These are phyloP conservation scores for Coemansia sp. DNA, from an alignment of 192 early-diverging fungal genomes.

Conservation along the genomic window DNA sequence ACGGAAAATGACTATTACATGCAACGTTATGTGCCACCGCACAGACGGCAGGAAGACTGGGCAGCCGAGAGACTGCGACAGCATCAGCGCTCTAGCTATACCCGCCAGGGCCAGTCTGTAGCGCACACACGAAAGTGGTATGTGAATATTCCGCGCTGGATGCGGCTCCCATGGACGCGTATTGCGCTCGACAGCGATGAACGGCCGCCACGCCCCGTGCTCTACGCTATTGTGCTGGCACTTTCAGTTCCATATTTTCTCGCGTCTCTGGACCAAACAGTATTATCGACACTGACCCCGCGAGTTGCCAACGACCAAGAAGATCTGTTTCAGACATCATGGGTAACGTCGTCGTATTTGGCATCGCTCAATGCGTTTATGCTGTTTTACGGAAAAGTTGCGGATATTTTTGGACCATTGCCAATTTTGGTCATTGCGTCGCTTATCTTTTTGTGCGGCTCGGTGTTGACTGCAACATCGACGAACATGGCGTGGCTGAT, in stretches of 20 bases:
- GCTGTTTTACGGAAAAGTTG: conserved; percentile 67
- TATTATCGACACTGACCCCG: conserved; percentile 66
- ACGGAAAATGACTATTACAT: conserved; percentile 9
- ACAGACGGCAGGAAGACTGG: conserved; percentile 8
- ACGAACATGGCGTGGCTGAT: conserved; percentile 55
- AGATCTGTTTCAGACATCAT: conserved; percentile 59
- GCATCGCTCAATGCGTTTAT: conserved; percentile 60
- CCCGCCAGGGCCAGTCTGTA: neutral
- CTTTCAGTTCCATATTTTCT: conserved; percentile 58
- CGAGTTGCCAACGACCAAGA: conserved; percentile 61
- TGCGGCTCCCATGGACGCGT: conserved; percentile 45
- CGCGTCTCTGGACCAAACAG: conserved; percentile 68
- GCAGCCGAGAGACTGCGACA: conserved; percentile 12
- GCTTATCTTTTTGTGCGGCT: conserved; percentile 59
- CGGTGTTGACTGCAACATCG: conserved; percentile 57
- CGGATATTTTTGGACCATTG: conserved; percentile 70
- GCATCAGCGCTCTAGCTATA: conserved; percentile 4
- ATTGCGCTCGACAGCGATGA: conserved; percentile 35
- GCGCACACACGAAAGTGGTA: conserved; percentile 2
- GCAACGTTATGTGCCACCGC: conserved; percentile 7
- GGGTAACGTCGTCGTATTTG: conserved; percentile 64
- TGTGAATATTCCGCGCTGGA: conserved; percentile 23
- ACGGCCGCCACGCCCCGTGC: conserved; percentile 31
- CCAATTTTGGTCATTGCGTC: conserved; percentile 39
- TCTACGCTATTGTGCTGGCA: conserved; percentile 39